A percentile compares a stretch with the other conserved stretches of the same genome.
phyloP scores from a whole-genome alignment of 768 basidiomycete genomes.

The Termitomyces sp. region DNA sequence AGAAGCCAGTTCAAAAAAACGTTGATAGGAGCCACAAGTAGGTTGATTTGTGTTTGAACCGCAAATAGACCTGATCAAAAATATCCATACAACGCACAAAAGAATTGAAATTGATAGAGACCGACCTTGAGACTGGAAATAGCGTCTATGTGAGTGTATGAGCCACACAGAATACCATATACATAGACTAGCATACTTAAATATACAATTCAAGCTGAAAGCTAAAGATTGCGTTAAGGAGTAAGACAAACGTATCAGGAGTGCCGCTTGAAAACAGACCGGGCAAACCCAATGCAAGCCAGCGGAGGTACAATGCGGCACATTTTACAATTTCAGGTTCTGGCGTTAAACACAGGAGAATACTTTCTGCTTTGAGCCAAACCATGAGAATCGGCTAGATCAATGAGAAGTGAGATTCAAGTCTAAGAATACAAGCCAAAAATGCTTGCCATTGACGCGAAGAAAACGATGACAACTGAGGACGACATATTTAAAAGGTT shows the following conservation, averaged over 20 bases:
- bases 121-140: slow-evolving; percentile 77
- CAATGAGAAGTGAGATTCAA: slow-evolving; percentile 24
- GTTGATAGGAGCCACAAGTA: slow-evolving; percentile 77
- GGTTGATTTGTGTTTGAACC: slow-evolving; percentile 6
- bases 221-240: slow-evolving; percentile 18
- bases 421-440: slow-evolving; percentile 14
- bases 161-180: background rate
- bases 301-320: slow-evolving; percentile 72
- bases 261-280: slow-evolving; percentile 21
- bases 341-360: slow-evolving; percentile 70
- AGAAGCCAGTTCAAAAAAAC: slow-evolving; percentile 76
- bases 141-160: slow-evolving; percentile 31
- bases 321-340: slow-evolving; percentile 78
- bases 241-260: background rate
- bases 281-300: slow-evolving; percentile 71
- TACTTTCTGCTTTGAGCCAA: slow-evolving; percentile 78
- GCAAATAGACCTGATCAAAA: slow-evolving; percentile 5
- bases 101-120: background rate
- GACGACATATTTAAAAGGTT: background rate
- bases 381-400: slow-evolving; percentile 48
- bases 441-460: slow-evolving; percentile 44
- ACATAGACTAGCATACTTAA: slow-evolving; percentile 22
- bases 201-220: slow-evolving; percentile 44
- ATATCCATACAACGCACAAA: background rate
- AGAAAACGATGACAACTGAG: slow-evolving; percentile 54